Conservation (phyloP, 2,329 filamentous ascomycete genomes). For the Alternaria solani region DNA sequence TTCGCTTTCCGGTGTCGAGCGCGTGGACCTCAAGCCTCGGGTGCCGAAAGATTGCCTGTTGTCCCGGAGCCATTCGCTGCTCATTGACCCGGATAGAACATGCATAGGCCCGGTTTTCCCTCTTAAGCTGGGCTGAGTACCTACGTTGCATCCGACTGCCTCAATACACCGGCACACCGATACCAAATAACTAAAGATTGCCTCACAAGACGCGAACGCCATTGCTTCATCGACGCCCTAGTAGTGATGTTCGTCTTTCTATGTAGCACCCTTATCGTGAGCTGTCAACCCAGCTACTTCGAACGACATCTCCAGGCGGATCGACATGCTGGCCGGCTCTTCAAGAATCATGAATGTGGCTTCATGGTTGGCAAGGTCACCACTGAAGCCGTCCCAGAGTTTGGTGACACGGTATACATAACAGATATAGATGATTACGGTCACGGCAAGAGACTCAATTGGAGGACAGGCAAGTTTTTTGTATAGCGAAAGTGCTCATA, state of each 20-base stretch:
- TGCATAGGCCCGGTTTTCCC: background rate
- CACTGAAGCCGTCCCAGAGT: conserved; percentile 55
- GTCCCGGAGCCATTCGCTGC: background rate
- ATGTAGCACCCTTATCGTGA: background rate
- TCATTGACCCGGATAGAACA: background rate
- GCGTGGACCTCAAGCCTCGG: background rate
- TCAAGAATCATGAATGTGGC: conserved; percentile 60
- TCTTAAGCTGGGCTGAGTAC: background rate
- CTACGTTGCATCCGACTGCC: background rate
- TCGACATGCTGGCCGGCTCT: conserved; percentile 48
- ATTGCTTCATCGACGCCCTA: too few species aligned
- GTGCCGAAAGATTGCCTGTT: background rate
- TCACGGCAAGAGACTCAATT: conserved; percentile 47
- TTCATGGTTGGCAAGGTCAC: conserved; percentile 57
- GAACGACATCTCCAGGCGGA: background rate
- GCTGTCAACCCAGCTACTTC: background rate
- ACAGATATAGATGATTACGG: conserved; percentile 56
- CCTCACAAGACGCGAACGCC: background rate
- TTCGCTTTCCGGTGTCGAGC: background rate
- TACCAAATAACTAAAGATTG: background rate
- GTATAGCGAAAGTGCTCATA: conserved; percentile 28
- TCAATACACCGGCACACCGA: background rate
- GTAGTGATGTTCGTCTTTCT: background rate
- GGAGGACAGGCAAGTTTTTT: conserved; percentile 28
- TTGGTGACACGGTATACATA: conserved; percentile 59